Percentiles rank a stretch among this genome's conserved stretches.
These are phyloP conservation scores for Phaeophleospora eucalypticola DNA, from an alignment of 2,329 filamentous ascomycete genomes.

Conservation along the genomic window DNA sequence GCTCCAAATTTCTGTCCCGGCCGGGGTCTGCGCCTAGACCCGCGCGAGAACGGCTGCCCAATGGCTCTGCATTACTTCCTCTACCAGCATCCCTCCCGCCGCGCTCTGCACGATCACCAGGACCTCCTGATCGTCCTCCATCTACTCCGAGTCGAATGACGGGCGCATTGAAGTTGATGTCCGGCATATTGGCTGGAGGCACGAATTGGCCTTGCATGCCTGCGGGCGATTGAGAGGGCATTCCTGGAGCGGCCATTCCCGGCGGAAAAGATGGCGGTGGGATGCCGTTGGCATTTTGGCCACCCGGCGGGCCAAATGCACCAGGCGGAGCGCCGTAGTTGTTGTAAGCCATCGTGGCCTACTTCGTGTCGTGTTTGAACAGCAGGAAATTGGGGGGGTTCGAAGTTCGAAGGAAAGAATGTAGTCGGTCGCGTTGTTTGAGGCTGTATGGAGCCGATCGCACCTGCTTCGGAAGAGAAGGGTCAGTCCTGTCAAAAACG, in stretches of 20 bases:
- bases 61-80: conserved; percentile 37
- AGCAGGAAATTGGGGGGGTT: neutral
- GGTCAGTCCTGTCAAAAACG: too few species aligned
- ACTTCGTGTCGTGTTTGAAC: neutral
- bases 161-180: conserved; percentile 96
- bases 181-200: conserved; percentile 84
- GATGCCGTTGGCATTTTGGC: conserved; percentile 52
- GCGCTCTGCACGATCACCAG: conserved; percentile 13
- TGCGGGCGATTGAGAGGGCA: conserved; percentile 70
- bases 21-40: conserved; percentile 49
- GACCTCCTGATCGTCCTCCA: conserved; percentile 50
- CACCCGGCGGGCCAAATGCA: conserved; percentile 56
- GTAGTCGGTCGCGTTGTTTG: too few species aligned
- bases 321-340: conserved; percentile 40
- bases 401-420: too few species aligned
- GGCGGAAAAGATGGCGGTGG: conserved; percentile 77
- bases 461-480: too few species aligned
- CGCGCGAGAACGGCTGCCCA: conserved; percentile 42
- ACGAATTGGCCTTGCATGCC: conserved; percentile 80
- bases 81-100: conserved; percentile 18
- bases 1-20: conserved; percentile 57
- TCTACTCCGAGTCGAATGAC: conserved; percentile 89
- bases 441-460: too few species aligned
- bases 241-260: conserved; percentile 72
- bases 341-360: conserved; percentile 32